phyloP scores from a whole-genome alignment of 352 stramenopile species.

The Phytophthora sansomeana region DNA sequence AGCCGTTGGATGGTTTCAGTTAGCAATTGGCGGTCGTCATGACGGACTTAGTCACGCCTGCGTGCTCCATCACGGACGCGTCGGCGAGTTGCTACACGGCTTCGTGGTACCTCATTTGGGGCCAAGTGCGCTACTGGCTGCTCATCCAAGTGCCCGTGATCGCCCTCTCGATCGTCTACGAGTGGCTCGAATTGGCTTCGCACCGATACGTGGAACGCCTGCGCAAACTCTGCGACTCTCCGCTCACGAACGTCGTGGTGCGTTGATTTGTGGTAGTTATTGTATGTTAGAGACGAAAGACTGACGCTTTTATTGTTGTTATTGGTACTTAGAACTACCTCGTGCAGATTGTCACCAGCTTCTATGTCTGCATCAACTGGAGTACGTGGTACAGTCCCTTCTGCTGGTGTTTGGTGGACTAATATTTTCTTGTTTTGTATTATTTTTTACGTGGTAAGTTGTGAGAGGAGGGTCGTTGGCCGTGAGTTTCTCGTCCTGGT shows the following conservation, averaged over 20 bases:
- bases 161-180: conserved; percentile 75
- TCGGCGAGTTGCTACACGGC: conserved; percentile 76
- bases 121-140: conserved; percentile 83
- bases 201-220: conserved; percentile 72
- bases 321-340: conserved; percentile 68
- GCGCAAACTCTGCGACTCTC: conserved; percentile 72
- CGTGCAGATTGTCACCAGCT: conserved; percentile 79
- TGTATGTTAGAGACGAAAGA: no score
- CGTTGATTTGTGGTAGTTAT: background rate
- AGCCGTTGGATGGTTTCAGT: conserved; percentile 18
- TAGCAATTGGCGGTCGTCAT: conserved; percentile 18
- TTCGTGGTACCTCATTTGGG: conserved; percentile 84
- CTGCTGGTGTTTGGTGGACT: conserved; percentile 10
- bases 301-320: no score
- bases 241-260: conserved; percentile 73
- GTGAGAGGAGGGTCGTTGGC: conserved; percentile 70
- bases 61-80: conserved; percentile 68
- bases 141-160: conserved; percentile 79
- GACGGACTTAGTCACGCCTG: conserved; percentile 28
- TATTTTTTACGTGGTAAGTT: conserved; percentile 45
- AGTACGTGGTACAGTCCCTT: conserved; percentile 54
- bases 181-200: conserved; percentile 82
- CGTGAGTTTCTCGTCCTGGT: conserved; percentile 85
- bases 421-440: conserved; percentile 8
- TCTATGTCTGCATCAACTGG: conserved; percentile 86